These are phyloP conservation scores for Thozetella sp. DNA, from an alignment of 495 filamentous ascomycete genomes.

Conservation along the genomic window DNA sequence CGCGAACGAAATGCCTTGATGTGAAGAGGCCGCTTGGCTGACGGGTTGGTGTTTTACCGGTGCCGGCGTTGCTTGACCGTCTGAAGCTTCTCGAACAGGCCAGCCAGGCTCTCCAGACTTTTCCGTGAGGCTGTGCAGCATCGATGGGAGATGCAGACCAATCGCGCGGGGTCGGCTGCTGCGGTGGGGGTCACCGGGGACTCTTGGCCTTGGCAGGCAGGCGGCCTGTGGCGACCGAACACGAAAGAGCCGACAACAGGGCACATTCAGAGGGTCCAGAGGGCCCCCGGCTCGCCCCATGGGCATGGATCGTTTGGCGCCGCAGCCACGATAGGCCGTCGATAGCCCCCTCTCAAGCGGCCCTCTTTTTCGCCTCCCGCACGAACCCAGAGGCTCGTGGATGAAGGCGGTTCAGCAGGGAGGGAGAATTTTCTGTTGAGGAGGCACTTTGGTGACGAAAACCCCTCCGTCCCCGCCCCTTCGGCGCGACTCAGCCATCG, in stretches of 20 bases:
- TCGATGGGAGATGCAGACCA: background rate
- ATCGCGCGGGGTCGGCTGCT: background rate
- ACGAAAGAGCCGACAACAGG: too few species aligned
- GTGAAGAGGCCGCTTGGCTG: background rate
- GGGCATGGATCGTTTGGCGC: background rate
- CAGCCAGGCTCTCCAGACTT: background rate
- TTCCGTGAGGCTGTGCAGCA: background rate
- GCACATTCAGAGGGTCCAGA: too few species aligned
- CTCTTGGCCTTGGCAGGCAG: too few species aligned
- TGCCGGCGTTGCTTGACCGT: constrained; percentile 3
- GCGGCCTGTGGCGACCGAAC: too few species aligned
- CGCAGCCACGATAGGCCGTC: background rate
- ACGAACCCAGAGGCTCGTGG: too few species aligned
- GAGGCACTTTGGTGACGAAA: background rate
- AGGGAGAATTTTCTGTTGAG: background rate
- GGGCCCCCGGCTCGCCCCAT: background rate
- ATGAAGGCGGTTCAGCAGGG: background rate
- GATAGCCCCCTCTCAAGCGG: background rate
- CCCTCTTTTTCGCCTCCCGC: too few species aligned
- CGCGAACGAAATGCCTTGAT: background rate
- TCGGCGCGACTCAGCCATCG: background rate
- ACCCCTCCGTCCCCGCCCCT: background rate
- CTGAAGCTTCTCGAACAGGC: constrained; percentile 1
- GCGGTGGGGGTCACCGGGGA: too few species aligned
- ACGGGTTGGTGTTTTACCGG: background rate